Percentiles rank a stretch among this genome's conserved stretches.
Evolutionary conservation across 129 eudicot genomes (phyloP).

Genomic region (Tanacetum coccineum): DNA sequence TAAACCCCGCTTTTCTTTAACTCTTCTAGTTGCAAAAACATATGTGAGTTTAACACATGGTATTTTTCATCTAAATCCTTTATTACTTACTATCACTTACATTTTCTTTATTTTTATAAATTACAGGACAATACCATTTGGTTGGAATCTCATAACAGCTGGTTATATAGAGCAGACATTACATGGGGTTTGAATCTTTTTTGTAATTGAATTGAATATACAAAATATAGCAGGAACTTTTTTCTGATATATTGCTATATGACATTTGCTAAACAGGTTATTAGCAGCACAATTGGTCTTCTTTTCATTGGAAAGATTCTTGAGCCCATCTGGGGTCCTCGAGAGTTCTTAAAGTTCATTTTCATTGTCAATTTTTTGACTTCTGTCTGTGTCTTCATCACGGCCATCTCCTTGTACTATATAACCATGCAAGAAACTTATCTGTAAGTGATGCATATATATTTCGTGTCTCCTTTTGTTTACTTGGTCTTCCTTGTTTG

Average conservation of each 20-base stretch:
- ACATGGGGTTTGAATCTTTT: conserved; percentile 62
- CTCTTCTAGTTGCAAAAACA: too few relatives aligned
- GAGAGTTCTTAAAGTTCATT: conserved; percentile 92
- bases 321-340: conserved; percentile 96
- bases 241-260: conserved; percentile 9
- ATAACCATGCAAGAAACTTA: conserved; percentile 66
- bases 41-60: background rate
- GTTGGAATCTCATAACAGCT: conserved; percentile 95
- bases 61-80: conserved; percentile 1
- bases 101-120: conserved; percentile 14
- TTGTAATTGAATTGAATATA: conserved; percentile 10
- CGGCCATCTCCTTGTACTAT: conserved; percentile 84
- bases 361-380: conserved; percentile 87
- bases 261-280: conserved; percentile 46
- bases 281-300: conserved; percentile 77
- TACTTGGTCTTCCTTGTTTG: conserved; percentile 16
- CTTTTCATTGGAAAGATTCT: conserved; percentile 93
- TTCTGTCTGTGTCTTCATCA: conserved; percentile 76
- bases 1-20: too few relatives aligned
- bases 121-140: conserved; percentile 96
- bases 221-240: background rate
- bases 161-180: conserved; percentile 88
- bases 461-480: conserved; percentile 5
- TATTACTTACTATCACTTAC: conserved; percentile 4
- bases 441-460: conserved; percentile 56